Evolutionary conservation across 2,329 filamentous ascomycete species (phyloP).

Genomic region (Akanthomyces lecanii): DNA sequence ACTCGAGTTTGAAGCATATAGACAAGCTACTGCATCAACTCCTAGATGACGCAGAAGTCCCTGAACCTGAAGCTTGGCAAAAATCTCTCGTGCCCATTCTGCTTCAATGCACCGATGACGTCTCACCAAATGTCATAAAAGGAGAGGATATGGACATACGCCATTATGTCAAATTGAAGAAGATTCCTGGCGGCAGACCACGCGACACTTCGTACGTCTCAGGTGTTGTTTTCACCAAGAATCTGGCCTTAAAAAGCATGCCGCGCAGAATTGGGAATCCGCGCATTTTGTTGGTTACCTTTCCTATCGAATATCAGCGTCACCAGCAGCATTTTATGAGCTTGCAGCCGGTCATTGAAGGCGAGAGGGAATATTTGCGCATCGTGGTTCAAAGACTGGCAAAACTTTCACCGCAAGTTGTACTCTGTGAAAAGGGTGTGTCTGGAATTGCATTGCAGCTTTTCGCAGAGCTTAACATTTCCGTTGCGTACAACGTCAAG

Average conservation of each 20-base stretch:
- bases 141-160: constrained; percentile 96
- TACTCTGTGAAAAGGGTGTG: constrained; percentile 90
- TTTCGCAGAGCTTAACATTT: constrained; percentile 81
- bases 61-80: constrained; percentile 76
- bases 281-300: constrained; percentile 87
- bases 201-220: constrained; percentile 95
- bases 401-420: constrained; percentile 74
- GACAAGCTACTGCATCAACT: constrained; percentile 80
- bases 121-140: constrained; percentile 83
- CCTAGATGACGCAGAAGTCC: constrained; percentile 69
- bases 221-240: constrained; percentile 95
- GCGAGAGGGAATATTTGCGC: constrained; percentile 88
- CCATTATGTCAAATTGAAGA: constrained; percentile 96
- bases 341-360: constrained; percentile 89
- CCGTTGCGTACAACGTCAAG: constrained; percentile 95
- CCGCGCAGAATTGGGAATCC: constrained; percentile 77
- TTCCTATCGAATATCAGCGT: constrained; percentile 91
- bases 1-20: constrained; percentile 83
- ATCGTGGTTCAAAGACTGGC: constrained; percentile 91
- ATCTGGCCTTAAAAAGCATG: constrained; percentile 95
- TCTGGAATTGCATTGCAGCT: constrained; percentile 87
- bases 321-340: constrained; percentile 94
- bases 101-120: constrained; percentile 86
- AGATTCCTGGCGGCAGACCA: constrained; percentile 84
- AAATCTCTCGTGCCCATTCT: constrained; percentile 86